Evolutionary conservation across 2,329 filamentous ascomycete species (phyloP).

Genomic region (Alternaria panax): DNA sequence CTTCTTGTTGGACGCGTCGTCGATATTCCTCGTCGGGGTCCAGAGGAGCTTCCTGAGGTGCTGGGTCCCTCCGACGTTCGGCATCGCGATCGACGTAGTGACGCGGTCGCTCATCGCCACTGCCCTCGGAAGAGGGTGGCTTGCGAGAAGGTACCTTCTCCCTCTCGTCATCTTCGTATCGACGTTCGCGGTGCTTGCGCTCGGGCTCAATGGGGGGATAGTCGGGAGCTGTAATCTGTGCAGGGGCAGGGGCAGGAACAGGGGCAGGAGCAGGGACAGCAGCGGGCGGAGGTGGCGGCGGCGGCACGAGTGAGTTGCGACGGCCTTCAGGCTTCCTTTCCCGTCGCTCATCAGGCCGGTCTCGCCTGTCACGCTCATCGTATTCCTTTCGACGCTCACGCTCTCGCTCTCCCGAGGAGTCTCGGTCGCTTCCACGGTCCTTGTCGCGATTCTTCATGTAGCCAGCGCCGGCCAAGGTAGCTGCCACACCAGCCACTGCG

Average conservation of each 20-base stretch:
- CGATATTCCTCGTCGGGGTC: constrained; percentile 62
- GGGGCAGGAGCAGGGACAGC: constrained; percentile 22
- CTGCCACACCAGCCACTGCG: constrained; percentile 41
- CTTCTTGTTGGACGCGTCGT: constrained; percentile 56
- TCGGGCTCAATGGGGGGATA: constrained; percentile 32
- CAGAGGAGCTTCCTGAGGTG: constrained; percentile 39
- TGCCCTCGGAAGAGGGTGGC: constrained; percentile 42
- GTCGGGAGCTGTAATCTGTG: constrained; percentile 24
- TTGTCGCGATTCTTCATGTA: constrained; percentile 43
- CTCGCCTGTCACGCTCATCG: constrained; percentile 41
- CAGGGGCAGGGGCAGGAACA: constrained; percentile 17
- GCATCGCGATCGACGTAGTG: constrained; percentile 48
- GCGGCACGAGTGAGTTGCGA: constrained; percentile 25
- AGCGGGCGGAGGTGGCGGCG: constrained; percentile 24
- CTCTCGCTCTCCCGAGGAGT: constrained; percentile 43
- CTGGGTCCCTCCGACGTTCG: constrained; percentile 44
- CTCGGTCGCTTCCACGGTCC: constrained; percentile 29
- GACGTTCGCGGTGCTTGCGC: constrained; percentile 40
- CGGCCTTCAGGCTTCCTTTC: constrained; percentile 29
- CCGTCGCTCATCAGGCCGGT: constrained; percentile 38
- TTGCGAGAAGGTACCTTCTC: constrained; percentile 36
- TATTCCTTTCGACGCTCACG: constrained; percentile 48
- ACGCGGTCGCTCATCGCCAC: constrained; percentile 45
- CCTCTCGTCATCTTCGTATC: constrained; percentile 42
- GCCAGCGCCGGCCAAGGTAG: constrained; percentile 39